These are phyloP conservation scores for Mayamaea pseudoterrestris DNA, from an alignment of 108 stramenopile species.

Conservation along the genomic window DNA sequence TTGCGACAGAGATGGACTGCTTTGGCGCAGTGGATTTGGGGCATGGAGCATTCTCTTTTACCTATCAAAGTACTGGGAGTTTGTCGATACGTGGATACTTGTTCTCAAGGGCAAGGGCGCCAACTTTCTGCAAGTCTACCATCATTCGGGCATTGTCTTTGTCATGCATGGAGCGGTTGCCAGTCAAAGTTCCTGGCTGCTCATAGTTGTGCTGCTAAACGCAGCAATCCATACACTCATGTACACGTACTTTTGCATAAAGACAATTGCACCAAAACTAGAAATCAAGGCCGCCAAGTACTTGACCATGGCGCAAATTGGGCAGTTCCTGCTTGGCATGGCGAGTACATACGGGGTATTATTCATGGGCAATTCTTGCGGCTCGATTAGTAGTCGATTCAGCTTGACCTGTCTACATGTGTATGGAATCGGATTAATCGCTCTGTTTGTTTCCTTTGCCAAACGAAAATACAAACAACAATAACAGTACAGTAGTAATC, in stretches of 20 bases:
- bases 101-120: conserved; percentile 27
- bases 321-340: conserved; percentile 45
- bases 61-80: conserved; percentile 44
- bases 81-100: conserved; percentile 48
- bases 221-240: conserved; percentile 37
- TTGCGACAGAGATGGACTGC: conserved; percentile 25
- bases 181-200: conserved; percentile 27
- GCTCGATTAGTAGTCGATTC: conserved; percentile 14
- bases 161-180: conserved; percentile 35
- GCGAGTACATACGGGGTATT: conserved; percentile 12
- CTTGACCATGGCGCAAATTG: conserved; percentile 41
- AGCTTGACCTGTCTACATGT: conserved; percentile 23
- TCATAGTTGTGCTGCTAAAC: conserved; percentile 26
- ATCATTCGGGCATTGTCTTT: conserved; percentile 34
- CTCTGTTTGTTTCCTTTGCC: conserved; percentile 32
- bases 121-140: conserved; percentile 31
- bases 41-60: conserved; percentile 44
- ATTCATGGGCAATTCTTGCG: conserved; percentile 24
- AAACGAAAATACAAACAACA: conserved; percentile 41
- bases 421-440: conserved; percentile 39
- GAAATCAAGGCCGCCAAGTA: conserved; percentile 29
- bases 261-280: conserved; percentile 25
- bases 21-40: conserved; percentile 35
- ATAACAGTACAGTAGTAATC: too few relatives aligned
- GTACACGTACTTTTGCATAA: conserved; percentile 47